Evolutionary conservation across 257 asterid species (phyloP).

Genomic region (Lithospermum erythrorhizon): DNA sequence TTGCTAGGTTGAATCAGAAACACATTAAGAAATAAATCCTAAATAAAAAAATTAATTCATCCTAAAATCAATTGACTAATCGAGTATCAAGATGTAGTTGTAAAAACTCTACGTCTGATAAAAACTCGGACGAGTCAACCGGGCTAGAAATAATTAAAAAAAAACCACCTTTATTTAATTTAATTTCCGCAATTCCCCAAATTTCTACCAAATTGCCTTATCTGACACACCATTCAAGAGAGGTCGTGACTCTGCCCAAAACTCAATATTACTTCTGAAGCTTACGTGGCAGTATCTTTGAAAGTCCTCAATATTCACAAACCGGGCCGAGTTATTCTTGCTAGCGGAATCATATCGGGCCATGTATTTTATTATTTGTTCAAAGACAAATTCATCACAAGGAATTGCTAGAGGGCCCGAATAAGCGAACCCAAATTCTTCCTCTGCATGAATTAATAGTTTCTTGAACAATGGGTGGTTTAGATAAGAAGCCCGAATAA

Average conservation of each 20-base stretch:
- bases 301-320: constrained; percentile 34
- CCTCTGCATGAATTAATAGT: constrained; percentile 43
- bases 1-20: too few species aligned
- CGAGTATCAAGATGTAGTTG: neutral
- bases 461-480: constrained; percentile 58
- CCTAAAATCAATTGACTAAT: neutral
- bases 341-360: constrained; percentile 29
- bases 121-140: too few species aligned
- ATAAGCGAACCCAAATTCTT: constrained; percentile 47
- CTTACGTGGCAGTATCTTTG: constrained; percentile 43
- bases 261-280: constrained; percentile 28
- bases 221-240: constrained; percentile 31
- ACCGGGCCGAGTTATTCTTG: constrained; percentile 22
- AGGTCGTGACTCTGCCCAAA: constrained; percentile 55
- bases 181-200: neutral
- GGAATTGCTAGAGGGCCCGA: constrained; percentile 53
- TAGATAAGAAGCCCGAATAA: constrained; percentile 38
- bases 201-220: constrained; percentile 14
- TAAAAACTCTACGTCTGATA: neutral
- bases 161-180: constrained; percentile 1
- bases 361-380: constrained; percentile 45
- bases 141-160: neutral
- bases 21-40: too few species aligned
- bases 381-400: constrained; percentile 48
- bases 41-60: too few species aligned